phyloP scores from a whole-genome alignment of 352 stramenopile genomes.

The Phytophthora sp. region DNA sequence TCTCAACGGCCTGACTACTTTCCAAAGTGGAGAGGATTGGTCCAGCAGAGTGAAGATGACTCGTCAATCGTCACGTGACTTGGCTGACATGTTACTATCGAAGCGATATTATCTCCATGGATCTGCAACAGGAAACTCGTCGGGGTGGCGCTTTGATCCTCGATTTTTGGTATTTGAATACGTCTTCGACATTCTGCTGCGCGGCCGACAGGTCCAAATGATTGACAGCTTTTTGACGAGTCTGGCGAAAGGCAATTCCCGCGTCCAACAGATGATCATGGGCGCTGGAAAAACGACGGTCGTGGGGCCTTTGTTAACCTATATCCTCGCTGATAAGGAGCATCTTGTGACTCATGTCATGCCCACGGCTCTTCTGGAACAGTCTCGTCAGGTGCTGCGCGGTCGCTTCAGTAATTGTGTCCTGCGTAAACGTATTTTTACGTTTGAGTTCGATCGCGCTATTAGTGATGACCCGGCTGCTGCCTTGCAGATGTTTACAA shows the following conservation, averaged over 20 bases:
- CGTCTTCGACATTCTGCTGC: slow-evolving; percentile 97
- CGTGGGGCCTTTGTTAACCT: slow-evolving; percentile 97
- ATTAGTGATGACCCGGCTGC: slow-evolving; percentile 82
- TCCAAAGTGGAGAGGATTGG: slow-evolving; percentile 20
- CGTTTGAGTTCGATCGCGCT: slow-evolving; percentile 98
- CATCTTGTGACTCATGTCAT: slow-evolving; percentile 98
- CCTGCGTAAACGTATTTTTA: slow-evolving; percentile 98
- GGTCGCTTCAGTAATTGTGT: slow-evolving; percentile 97
- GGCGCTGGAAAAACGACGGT: slow-evolving; percentile 99
- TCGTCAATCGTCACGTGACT: slow-evolving; percentile 81
- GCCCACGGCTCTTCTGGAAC: slow-evolving; percentile 98
- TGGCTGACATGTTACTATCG: slow-evolving; percentile 75
- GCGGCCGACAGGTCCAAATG: slow-evolving; percentile 98
- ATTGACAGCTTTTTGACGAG: slow-evolving; percentile 98
- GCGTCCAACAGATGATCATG: slow-evolving; percentile 99
- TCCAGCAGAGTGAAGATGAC: slow-evolving; percentile 66
- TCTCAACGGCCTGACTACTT: slow-evolving; percentile 14
- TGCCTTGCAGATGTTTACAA: slow-evolving; percentile 73
- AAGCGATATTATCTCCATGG: slow-evolving; percentile 75
- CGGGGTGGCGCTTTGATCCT: slow-evolving; percentile 93
- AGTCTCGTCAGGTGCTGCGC: slow-evolving; percentile 97
- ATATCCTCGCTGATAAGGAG: slow-evolving; percentile 96
- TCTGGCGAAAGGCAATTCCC: slow-evolving; percentile 70
- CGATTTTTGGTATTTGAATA: slow-evolving; percentile 99
- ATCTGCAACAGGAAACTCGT: slow-evolving; percentile 3